These are phyloP conservation scores for Trifolium fragiferum DNA, from an alignment of 306 rosid species.

Conservation along the genomic window DNA sequence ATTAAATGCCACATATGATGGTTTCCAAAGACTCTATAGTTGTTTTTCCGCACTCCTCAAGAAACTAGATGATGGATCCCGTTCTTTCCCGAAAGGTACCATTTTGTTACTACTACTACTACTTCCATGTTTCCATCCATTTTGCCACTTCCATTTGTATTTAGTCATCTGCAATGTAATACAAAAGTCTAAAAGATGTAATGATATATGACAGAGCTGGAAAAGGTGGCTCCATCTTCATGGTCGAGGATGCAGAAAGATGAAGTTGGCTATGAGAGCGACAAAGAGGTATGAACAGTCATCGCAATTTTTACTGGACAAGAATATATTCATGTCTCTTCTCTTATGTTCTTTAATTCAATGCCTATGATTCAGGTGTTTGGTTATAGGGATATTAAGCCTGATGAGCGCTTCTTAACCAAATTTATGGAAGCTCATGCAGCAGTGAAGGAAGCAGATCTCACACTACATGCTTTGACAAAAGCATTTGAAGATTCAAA, in stretches of 20 bases:
- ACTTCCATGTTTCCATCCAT: slow-evolving; percentile 33
- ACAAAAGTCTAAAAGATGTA: slow-evolving; percentile 39
- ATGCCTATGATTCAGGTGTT: slow-evolving; percentile 54
- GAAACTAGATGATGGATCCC: slow-evolving; percentile 42
- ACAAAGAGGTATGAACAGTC: slow-evolving; percentile 55
- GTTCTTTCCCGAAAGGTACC: slow-evolving; percentile 57
- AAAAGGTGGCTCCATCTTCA: slow-evolving; percentile 45
- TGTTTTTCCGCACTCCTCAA: slow-evolving; percentile 52
- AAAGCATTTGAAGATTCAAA: slow-evolving; percentile 80
- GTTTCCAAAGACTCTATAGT: slow-evolving; percentile 54
- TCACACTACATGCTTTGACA: slow-evolving; percentile 74
- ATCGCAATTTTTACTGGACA: neutral
- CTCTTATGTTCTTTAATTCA: slow-evolving; percentile 38
- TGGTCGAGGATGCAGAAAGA: slow-evolving; percentile 45
- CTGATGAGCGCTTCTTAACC: slow-evolving; percentile 54
- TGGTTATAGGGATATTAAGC: slow-evolving; percentile 41
- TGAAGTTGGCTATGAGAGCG: slow-evolving; percentile 45
- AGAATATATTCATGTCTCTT: slow-evolving; percentile 37
- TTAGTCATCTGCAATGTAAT: slow-evolving; percentile 32
- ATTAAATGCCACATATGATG: slow-evolving; percentile 50
- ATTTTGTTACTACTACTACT: slow-evolving; percentile 43
- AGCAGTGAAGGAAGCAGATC: slow-evolving; percentile 83
- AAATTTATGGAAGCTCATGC: slow-evolving; percentile 77
- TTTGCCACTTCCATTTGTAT: slow-evolving; percentile 7
- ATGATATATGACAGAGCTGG: slow-evolving; percentile 60